A percentile compares a stretch with the other conserved stretches of the same genome.
These are phyloP conservation scores for Malassezia japonica DNA, from an alignment of 1,284 basidiomycete genomes.

Conservation along the genomic window DNA sequence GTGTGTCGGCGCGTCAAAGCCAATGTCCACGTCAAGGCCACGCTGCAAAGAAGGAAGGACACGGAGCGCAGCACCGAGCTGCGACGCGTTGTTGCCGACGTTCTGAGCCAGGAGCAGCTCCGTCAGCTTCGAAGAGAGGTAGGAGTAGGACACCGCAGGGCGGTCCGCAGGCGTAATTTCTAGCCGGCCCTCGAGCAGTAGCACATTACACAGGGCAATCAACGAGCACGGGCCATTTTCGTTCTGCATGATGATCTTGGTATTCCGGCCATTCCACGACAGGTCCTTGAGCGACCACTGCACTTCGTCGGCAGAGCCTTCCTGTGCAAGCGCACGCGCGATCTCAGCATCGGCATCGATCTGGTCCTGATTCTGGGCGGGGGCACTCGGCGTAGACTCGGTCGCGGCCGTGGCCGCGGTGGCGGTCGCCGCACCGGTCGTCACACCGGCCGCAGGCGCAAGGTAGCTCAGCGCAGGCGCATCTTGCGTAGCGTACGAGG, in stretches of 20 bases:
- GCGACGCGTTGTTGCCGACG: conserved; percentile 32
- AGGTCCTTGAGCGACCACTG: conserved; percentile 40
- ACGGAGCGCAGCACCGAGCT: conserved; percentile 64
- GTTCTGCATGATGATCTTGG: conserved; percentile 51
- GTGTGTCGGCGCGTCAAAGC: conserved; percentile 25
- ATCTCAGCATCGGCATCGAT: conserved; percentile 11
- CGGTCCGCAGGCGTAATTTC: conserved; percentile 55
- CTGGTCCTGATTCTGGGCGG: background rate
- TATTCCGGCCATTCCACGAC: conserved; percentile 23
- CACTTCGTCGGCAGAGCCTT: conserved; percentile 20
- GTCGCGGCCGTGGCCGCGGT: background rate
- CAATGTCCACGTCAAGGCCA: conserved; percentile 52
- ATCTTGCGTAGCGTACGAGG: background rate
- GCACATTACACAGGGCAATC: conserved; percentile 59
- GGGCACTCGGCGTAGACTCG: background rate
- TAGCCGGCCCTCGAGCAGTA: conserved; percentile 29
- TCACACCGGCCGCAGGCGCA: background rate
- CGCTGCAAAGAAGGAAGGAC: conserved; percentile 68
- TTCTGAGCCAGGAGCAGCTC: conserved; percentile 62
- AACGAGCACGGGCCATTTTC: conserved; percentile 67
- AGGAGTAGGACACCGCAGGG: conserved; percentile 66
- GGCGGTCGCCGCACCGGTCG: background rate
- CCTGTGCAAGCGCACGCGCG: background rate
- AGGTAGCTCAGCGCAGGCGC: background rate
- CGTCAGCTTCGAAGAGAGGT: conserved; percentile 68